Evolutionary conservation across 148 eudicot species (phyloP).

Genomic region (Amaranthus hypochondriacus): DNA sequence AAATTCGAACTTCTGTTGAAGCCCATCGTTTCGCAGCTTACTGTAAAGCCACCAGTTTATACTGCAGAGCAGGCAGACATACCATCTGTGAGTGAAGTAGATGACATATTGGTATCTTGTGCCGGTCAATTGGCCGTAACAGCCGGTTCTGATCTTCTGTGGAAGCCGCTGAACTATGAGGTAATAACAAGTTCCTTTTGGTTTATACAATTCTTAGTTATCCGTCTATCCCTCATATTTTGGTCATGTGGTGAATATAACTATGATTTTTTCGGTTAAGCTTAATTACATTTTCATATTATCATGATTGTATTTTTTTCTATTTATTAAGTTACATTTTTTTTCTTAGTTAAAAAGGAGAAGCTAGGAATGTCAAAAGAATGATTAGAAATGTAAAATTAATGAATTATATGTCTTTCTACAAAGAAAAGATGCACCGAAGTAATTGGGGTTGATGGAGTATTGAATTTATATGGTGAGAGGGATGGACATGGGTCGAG

Average conservation of each 20-base stretch:
- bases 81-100: constrained; percentile 65
- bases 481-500: background rate
- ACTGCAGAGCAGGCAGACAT: constrained; percentile 46
- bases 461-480: background rate
- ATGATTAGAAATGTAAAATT: background rate
- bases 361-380: background rate
- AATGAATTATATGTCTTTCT: background rate
- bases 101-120: constrained; percentile 68
- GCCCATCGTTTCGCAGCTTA: constrained; percentile 78
- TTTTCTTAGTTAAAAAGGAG: background rate
- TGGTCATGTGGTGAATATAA: background rate
- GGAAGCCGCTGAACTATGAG: constrained; percentile 95
- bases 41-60: constrained; percentile 56
- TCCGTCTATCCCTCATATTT: background rate
- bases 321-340: background rate
- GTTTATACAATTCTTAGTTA: background rate
- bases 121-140: constrained; percentile 95
- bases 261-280: background rate
- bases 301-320: background rate
- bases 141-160: constrained; percentile 83
- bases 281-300: background rate
- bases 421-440: background rate
- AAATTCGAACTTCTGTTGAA: constrained; percentile 79
- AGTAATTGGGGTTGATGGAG: background rate
- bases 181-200: constrained; percentile 29